Evolutionary conservation across 805 yeast species (phyloP), one percentile per base, ranked within the genome.

Genomic region (Saccharomycopsis sp.): DNA sequence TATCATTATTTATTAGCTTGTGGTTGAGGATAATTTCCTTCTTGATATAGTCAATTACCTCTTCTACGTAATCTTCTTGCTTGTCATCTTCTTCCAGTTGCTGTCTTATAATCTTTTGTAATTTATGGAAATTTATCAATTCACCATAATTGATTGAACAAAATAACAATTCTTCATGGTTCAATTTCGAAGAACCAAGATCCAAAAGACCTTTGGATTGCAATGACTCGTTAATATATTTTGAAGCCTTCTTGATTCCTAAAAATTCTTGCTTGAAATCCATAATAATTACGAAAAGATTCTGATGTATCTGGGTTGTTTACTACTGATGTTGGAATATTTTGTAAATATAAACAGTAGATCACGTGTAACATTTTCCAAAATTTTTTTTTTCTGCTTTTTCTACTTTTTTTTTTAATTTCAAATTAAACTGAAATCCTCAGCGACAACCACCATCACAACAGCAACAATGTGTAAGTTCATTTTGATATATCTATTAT

Each of bases 161-260:
- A 36, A 47, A 47, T 23, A 29, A n/a, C 4, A 47, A 40, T 23
- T 8, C 6, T 19, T 20, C 32, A 17, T 21, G 21, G 26, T 38
- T 29, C 14, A 36, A 24, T 20, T 42, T 22, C 8, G 14, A 7
- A 5, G 31, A 26, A 13, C 31, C 16, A 4, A 14, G 16, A 9
- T 48, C 48, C 2, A 48, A 11, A 11, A 45, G 34, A 5, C 52
- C 52, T 19, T 38, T 39, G 6, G 49, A 28, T 16, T 31, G 31
- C 9, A 48, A 28, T 21, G 29, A 3, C 9, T 28, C 20, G n/a
- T 45, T 45, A 17, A 48, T 19, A 9, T 26, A 38, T 11, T 32
- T 27, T 20, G 44, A 38, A 13, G 50, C 52, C 36, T 45, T 45
- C 37, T 39, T 38, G 43, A 48, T 45, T 8, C 42, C 37, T 3